These are phyloP conservation scores for Acanthamoeba rhysodes DNA, from an alignment of 208 protist species.

Conservation along the genomic window DNA sequence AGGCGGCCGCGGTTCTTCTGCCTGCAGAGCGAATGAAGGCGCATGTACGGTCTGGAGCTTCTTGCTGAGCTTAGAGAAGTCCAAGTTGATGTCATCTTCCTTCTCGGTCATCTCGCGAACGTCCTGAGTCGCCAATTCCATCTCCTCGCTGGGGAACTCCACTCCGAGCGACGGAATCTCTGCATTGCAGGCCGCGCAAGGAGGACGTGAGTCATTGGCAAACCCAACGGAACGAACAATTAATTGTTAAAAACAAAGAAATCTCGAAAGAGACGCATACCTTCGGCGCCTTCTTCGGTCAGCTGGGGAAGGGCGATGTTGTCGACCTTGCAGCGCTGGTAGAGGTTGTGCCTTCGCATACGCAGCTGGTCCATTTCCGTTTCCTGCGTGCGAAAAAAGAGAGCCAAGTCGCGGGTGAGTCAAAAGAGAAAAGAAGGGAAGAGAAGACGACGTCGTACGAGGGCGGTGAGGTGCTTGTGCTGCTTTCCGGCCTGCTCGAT, in stretches of 20 bases:
- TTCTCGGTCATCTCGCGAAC: constrained; percentile 52
- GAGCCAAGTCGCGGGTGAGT: background rate
- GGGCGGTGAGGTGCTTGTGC: constrained; percentile 61
- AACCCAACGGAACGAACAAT: background rate
- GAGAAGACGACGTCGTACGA: background rate
- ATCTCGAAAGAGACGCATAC: background rate
- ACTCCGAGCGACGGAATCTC: background rate
- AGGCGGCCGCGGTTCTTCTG: no score
- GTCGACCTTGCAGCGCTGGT: constrained; percentile 72
- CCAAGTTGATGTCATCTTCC: constrained; percentile 72
- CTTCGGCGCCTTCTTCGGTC: background rate
- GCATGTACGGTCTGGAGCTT: background rate
- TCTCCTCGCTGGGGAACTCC: constrained; percentile 24
- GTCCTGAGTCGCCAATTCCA: constrained; percentile 27
- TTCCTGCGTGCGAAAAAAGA: background rate
- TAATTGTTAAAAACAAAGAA: no score
- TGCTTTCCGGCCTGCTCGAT: constrained; percentile 37
- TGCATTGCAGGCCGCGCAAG: background rate
- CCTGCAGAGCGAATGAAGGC: no score
- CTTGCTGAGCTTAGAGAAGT: constrained; percentile 66
- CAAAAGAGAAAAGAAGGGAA: background rate
- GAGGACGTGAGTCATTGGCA: no score
- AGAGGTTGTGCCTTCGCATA: constrained; percentile 73
- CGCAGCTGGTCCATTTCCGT: constrained; percentile 73
- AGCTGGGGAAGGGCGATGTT: constrained; percentile 60